A percentile compares a stretch with the other conserved stretches of the same genome.
Evolutionary conservation across 164 flowering plant species (phyloP).

Genomic region (Chloranthus sessilifolius): DNA sequence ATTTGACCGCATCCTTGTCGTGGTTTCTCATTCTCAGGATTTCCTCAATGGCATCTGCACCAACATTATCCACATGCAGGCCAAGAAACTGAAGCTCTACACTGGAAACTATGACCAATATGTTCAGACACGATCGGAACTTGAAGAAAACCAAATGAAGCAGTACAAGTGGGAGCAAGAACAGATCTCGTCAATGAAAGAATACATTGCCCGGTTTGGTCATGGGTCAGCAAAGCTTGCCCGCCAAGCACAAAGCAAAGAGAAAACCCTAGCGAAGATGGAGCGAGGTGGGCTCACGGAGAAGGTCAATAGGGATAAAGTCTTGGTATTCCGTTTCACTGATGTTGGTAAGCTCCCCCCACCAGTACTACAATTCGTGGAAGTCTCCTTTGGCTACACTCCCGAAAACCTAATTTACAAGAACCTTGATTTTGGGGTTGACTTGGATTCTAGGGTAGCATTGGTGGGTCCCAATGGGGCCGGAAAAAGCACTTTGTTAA

Average conservation of each 20-base stretch:
- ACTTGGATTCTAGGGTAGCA: conserved; percentile 56
- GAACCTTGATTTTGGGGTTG: conserved; percentile 49
- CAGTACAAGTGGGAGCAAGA: conserved; percentile 70
- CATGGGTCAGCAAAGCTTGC: conserved; percentile 59
- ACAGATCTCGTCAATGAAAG: conserved; percentile 63
- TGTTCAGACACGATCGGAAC: conserved; percentile 69
- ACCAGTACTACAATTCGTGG: conserved; percentile 51
- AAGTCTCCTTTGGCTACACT: conserved; percentile 46
- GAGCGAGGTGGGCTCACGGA: conserved; percentile 35
- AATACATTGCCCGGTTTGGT: conserved; percentile 35
- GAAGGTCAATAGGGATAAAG: conserved; percentile 47
- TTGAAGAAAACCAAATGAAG: conserved; percentile 60
- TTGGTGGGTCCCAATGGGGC: conserved; percentile 61
- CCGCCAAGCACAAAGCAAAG: conserved; percentile 45
- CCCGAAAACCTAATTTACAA: conserved; percentile 38
- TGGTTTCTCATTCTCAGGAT: conserved; percentile 76
- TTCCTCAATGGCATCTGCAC: conserved; percentile 67
- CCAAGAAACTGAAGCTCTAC: conserved; percentile 56
- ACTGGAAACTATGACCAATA: conserved; percentile 75
- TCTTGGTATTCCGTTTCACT: conserved; percentile 53
- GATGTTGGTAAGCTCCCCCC: conserved; percentile 52
- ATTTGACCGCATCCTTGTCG: conserved; percentile 75
- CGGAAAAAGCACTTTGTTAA: conserved; percentile 51
- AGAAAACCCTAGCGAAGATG: conserved; percentile 44
- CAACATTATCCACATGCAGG: conserved; percentile 77